Conservation (phyloP, 805 yeast genomes). For the Yarrowia bubula region DNA sequence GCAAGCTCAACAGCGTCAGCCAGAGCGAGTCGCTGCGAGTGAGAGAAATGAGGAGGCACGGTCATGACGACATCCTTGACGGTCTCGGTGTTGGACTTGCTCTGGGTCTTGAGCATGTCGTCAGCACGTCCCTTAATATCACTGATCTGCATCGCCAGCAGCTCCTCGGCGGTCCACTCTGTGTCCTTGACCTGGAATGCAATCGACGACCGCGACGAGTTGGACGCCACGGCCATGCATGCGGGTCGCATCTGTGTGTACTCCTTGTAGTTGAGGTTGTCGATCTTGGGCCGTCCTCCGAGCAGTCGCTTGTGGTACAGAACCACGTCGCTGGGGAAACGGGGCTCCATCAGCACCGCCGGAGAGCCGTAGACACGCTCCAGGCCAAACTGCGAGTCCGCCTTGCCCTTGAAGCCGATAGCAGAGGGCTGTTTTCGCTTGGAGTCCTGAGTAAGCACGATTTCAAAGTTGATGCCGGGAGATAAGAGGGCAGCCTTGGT, state of each 20-base stretch:
- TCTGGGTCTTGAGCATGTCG: conserved; percentile 48
- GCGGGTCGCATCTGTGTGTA: conserved; percentile 57
- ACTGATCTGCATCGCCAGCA: conserved; percentile 75
- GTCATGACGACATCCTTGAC: conserved; percentile 71
- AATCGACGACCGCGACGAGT: conserved; percentile 52
- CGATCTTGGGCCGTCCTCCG: conserved; percentile 45
- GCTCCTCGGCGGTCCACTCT: conserved; percentile 60
- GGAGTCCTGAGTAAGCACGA: conserved; percentile 84
- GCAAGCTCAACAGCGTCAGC: conserved; percentile 71
- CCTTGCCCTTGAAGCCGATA: conserved; percentile 52
- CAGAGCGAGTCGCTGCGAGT: conserved; percentile 66
- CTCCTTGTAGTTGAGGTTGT: conserved; percentile 47
- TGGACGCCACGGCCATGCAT: conserved; percentile 51
- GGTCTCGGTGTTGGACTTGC: conserved; percentile 43
- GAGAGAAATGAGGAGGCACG: conserved; percentile 69
- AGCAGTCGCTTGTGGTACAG: conserved; percentile 66
- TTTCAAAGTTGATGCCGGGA: conserved; percentile 84
- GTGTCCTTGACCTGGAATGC: conserved; percentile 53
- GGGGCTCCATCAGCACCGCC: conserved; percentile 64
- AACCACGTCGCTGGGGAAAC: conserved; percentile 70
- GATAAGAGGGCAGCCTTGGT: conserved; percentile 87
- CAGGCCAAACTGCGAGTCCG: conserved; percentile 20
- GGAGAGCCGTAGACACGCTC: conserved; percentile 78
- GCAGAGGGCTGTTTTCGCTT: conserved; percentile 88
- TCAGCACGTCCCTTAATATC: conserved; percentile 67